Base-by-base conservation (phyloP, 345 rosid genomes). In the Pseudoturritis turrita region DNA sequence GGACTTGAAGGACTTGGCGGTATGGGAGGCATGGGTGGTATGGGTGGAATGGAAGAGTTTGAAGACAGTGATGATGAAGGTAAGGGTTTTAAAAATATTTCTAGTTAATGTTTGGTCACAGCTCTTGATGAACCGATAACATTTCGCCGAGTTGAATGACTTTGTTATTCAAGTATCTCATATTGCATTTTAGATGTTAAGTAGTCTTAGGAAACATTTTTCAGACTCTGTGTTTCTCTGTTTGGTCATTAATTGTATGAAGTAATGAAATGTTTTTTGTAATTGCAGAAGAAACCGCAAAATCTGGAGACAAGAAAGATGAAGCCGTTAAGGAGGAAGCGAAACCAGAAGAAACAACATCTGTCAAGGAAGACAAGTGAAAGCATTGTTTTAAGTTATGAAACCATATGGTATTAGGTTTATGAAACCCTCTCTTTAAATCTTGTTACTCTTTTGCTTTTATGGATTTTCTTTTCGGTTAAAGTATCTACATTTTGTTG, bases 1-100 rank as follows among this genome's bases (percentile, higher is more conserved):
- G 77, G 75, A 23, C 41, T 70, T 49, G 80, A 65, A 14, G 74
- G 68, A 36, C 58, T 76, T 43, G 71, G 77, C 0, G 71, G 72
- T 2, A 65, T 73, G 72, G 81, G 77, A 0, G 85, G 77, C 1
- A 35, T 80, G 74, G 82, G 83, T 3, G 96, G 77, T 0, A 54
- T 65, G 70, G 86, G 71, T 15, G 89, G 74, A 5, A 78, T 89
- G 86, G 89, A 80, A 46, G 96, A 87, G 19, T 84, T 86, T 55
- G 98, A 87, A 17, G 96, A 85, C 78, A 90, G 93, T 77, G 98
- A 92, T 73, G 96, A 88, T 68, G 98, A 92, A 80, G 96, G 98
- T 92, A 80, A 78, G n/a, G 7, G 26, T 47, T 43, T 15, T 44
- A 23, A 11, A 17, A 28, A 35, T 15, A 25, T 54, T 51, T 52